Evolutionary conservation across 805 yeast genomes (phyloP), one percentile per base, ranked within the genome.

Genomic region (Citeromyces nyonsensis): DNA sequence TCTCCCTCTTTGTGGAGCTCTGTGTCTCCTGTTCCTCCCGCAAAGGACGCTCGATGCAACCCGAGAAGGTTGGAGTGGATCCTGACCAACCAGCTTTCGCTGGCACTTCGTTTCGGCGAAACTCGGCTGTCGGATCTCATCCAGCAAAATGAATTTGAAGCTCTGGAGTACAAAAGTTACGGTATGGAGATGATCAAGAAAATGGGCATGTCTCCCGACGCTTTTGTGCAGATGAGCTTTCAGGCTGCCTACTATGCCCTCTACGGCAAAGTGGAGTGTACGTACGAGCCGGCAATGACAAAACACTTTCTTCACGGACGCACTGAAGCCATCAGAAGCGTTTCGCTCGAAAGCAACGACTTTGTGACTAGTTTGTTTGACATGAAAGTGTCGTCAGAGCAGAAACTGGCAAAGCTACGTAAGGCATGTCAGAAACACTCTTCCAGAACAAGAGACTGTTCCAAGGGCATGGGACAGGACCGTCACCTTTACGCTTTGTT

Each of bases 271-370:
- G 88, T 84, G 26, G 96, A 84, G 52, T 81, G 93, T 40, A 83
- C 94, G 5, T 85, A 85, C 51, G 96, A 85, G 56, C 96, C 96
- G 2, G 95, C 95, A 6, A 85, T 85, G 96, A 86, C 95, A 4
- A 85, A 85, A 52, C 61, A 61, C 37, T 85, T 76, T 49, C 65
- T 77, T 40, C 94, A 85, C 48, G 96, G 95, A 8, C 68, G 96
- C 51, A 85, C 96, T 1, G 96, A 85, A 53, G 94, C 95, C 3
- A 73, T 85, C 35, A 64, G 95, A 45, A 69, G 94, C 0, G 95
- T 85, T 4, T 73, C 88, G 5, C 62, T 69, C 43, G 83, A 83
- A 48, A 77, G 91, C 1, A 80, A 80, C 46, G 61, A 68, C 30
- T 85, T 84, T 56, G 94, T 83, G 11, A 71, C 94, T 35, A 79